phyloP scores from a whole-genome alignment of 177 flowering plant species.

The Vitis hybrid region DNA sequence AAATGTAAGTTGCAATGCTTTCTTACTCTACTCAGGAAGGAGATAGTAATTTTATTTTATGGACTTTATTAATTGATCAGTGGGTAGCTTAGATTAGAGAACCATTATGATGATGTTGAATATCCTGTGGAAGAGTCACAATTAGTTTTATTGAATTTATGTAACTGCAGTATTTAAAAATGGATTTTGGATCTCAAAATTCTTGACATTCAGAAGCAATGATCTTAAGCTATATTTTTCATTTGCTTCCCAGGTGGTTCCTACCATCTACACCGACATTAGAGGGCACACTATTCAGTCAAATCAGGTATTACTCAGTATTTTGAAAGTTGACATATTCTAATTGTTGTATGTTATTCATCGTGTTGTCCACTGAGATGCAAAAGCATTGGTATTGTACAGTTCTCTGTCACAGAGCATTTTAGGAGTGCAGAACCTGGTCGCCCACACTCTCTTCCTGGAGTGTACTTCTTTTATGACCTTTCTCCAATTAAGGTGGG shows the following conservation, averaged over 20 bases:
- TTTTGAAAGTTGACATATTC: not conserved
- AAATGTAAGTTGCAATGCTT: too few relatives aligned
- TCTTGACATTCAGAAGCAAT: not conserved
- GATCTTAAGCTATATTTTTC: not conserved
- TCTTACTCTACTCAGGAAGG: too few relatives aligned
- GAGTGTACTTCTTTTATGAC: slow-evolving; percentile 89
- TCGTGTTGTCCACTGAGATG: slow-evolving; percentile 1
- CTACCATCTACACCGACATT: slow-evolving; percentile 68
- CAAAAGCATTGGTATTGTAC: slow-evolving; percentile 15
- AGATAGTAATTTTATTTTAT: too few relatives aligned
- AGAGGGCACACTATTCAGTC: slow-evolving; percentile 60
- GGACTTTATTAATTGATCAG: too few relatives aligned
- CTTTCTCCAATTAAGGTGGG: slow-evolving; percentile 90
- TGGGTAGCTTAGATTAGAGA: too few relatives aligned
- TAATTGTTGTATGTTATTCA: slow-evolving; percentile 7
- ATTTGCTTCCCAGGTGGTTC: slow-evolving; percentile 63
- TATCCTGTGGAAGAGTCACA: not conserved
- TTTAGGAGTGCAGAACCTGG: slow-evolving; percentile 48
- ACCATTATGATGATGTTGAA: not conserved
- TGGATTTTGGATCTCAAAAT: not conserved
- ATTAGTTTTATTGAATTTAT: not conserved
- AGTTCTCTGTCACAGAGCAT: slow-evolving; percentile 90
- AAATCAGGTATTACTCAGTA: slow-evolving; percentile 58
- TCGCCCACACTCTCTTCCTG: slow-evolving; percentile 55
- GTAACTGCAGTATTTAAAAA: not conserved